Conservation (phyloP, 768 basidiomycete genomes). For the Saitozyma podzolica region DNA sequence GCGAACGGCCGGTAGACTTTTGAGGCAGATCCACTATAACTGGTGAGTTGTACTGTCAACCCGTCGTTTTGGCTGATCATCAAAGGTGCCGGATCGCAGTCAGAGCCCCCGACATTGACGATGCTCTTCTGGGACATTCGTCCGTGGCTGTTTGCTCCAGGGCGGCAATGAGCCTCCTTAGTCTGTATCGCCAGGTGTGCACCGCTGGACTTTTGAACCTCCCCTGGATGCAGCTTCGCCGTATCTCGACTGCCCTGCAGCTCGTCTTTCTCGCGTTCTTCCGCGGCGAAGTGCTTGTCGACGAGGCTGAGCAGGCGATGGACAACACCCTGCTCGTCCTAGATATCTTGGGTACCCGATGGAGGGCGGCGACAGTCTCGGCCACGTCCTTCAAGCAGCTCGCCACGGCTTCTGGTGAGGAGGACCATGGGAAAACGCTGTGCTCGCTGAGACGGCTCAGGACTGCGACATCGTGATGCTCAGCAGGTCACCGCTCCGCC, state of each 20-base stretch:
- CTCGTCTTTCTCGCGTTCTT: constrained; percentile 20
- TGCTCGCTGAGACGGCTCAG: no score
- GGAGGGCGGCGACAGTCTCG: constrained; percentile 14
- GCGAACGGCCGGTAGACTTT: constrained; percentile 10
- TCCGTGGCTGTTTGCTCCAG: constrained; percentile 19
- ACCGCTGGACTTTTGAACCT: constrained; percentile 21
- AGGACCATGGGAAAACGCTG: no score
- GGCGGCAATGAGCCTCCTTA: constrained; percentile 15
- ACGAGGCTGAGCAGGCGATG: constrained; percentile 11
- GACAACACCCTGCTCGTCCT: constrained; percentile 12
- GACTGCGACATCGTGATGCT: no score
- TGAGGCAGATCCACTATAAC: constrained; percentile 27
- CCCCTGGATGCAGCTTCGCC: constrained; percentile 29
- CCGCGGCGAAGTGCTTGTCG: constrained; percentile 14
- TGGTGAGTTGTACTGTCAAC: constrained; percentile 12
- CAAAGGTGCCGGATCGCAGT: constrained; percentile 22
- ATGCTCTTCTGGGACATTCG: constrained; percentile 17
- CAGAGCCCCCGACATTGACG: constrained; percentile 11
- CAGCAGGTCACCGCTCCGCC: no score
- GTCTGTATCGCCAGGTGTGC: constrained; percentile 14
- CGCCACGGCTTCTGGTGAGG: constrained; percentile 13
- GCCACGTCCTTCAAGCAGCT: constrained; percentile 12
- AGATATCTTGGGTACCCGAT: constrained; percentile 14
- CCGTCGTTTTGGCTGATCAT: no score
- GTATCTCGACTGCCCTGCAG: constrained; percentile 17